Evolutionary conservation across 2,329 filamentous ascomycete genomes (phyloP), one percentile per base, ranked within the genome.

Genomic region (Dichotomopilus funicola): DNA sequence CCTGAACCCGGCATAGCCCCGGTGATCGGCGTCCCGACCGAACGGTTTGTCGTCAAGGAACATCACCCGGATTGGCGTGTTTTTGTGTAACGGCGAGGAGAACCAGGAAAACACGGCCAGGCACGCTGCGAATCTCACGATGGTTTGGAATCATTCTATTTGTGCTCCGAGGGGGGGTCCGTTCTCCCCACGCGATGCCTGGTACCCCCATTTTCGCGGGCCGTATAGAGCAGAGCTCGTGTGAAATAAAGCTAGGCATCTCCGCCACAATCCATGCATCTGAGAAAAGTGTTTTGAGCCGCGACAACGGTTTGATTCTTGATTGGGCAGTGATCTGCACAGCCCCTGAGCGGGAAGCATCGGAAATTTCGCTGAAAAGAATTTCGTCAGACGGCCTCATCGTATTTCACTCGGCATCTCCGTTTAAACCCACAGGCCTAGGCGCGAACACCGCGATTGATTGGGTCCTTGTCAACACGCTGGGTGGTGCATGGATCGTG

Each of bases 1-100:
- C 10, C 35, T 37, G 4, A 41, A 11, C 33, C 46, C 46, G 7
- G 34, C 10, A 31, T 27, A 9, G 10, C 40, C 46, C 33, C 33
- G 46, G 33, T 46, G 53, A 34, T 55, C 31, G 46, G 36, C 38
- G 31, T 57, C 42, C 36, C 36, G 12, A 13, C 48, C 36, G n/a
- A 11, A 6, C 7, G 51, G 8, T 35, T 48, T 13, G 2, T 53
- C 34, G 33, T 58, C 51, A 33, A 31, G 36, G n/a, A 46, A 52
- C 44, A 57, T 57, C 12, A 27, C 9, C 19, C 19, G 2, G 19
- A 27, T 27, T 27, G 19, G 19, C 19, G 19, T 27, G 19, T 27
- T 27, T 27, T 27, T 27, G 19, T 27, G 19, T 27, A 27, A 27
- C 19, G 19, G 19, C 19, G 19, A 27, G 19, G 19, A 27, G 19